Evolutionary conservation across 140 eudicot species (phyloP), one percentile per base, ranked within the genome.

Genomic region (Oenanthe javanica): DNA sequence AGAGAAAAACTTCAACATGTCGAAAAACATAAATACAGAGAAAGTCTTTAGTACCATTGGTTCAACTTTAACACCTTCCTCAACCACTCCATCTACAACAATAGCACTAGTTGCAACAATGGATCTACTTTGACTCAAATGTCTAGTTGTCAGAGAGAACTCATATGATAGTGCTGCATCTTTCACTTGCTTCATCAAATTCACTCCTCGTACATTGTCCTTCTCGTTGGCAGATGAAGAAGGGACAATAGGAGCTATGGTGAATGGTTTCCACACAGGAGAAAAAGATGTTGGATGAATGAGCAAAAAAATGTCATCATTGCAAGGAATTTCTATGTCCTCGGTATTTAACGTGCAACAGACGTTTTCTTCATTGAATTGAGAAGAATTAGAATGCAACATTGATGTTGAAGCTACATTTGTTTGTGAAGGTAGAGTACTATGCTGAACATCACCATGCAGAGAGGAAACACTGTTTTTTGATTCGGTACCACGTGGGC

Each of bases 281-380:
- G 88, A 83, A 81, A 79, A 85, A 43, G 91, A 78, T 45, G 90
- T 83, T 55, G 94, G 94, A 70, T 89, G 93, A 80, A 89, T 90
- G 66, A 93, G 96, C 83, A 92, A 86, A 86, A 90, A 92, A 75
- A 91, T 88, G 85, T 92, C 96, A 86, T 94, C 97, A 72, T 92
- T 94, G 83, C 96, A 87, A 21, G 98, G 97, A 81, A 94, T 91
- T 52, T 94, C 98, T 10, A 88, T 83, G 77, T 92, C 94, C 86
- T 92, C 96, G 2, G 86, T 89, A 83, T 92, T 94, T 83, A 94
- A 83, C 12, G 85, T 57, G 86, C 98, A 94, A 76, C 78, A 80
- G 48, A 87, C 83, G 72, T 70, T 67, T 70, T 92, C 92, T 82
- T 81, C 85, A 4, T 77, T 66, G 67, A 78, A 1, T 64, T 25